Percentiles rank a stretch among this genome's conserved stretches.
Evolutionary conservation across 805 yeast species (phyloP).

Genomic region (Metschnikowia cerradonensis): DNA sequence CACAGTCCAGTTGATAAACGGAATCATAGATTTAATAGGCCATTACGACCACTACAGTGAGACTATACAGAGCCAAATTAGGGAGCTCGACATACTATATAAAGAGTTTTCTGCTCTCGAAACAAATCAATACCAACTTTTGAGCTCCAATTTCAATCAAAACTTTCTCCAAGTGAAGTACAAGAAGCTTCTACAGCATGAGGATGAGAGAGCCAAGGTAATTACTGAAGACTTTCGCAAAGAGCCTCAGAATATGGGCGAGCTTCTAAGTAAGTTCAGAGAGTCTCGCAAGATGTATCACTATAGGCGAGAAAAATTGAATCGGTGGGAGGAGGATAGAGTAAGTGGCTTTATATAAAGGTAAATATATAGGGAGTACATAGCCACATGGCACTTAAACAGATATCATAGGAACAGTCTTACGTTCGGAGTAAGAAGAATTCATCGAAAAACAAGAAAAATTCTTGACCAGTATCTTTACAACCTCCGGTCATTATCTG

Average conservation of each 20-base stretch:
- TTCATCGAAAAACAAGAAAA: too few species aligned
- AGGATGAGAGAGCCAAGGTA: conserved; percentile 5
- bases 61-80: conserved; percentile 23
- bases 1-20: conserved; percentile 18
- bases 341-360: conserved; percentile 35
- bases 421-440: too few species aligned
- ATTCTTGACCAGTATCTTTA: too few species aligned
- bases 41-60: conserved; percentile 17
- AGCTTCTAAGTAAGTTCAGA: conserved; percentile 21
- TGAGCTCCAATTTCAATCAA: conserved; percentile 35
- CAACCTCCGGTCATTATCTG: background rate
- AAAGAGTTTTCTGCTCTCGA: conserved; percentile 34
- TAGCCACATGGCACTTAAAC: too few species aligned
- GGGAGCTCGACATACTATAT: conserved; percentile 23
- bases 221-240: conserved; percentile 3
- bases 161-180: conserved; percentile 17
- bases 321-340: conserved; percentile 43
- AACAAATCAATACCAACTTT: conserved; percentile 35
- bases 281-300: conserved; percentile 29
- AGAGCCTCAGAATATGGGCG: conserved; percentile 12
- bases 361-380: background rate
- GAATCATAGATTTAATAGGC: conserved; percentile 17
- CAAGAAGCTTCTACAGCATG: conserved; percentile 6
- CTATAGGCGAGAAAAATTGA: conserved; percentile 32
- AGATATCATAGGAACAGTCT: too few species aligned